A percentile compares a stretch with the other conserved stretches of the same genome.
These are phyloP conservation scores for Schizosaccharomyces pombe DNA, from an alignment of 805 yeast genomes.

Conservation along the genomic window DNA sequence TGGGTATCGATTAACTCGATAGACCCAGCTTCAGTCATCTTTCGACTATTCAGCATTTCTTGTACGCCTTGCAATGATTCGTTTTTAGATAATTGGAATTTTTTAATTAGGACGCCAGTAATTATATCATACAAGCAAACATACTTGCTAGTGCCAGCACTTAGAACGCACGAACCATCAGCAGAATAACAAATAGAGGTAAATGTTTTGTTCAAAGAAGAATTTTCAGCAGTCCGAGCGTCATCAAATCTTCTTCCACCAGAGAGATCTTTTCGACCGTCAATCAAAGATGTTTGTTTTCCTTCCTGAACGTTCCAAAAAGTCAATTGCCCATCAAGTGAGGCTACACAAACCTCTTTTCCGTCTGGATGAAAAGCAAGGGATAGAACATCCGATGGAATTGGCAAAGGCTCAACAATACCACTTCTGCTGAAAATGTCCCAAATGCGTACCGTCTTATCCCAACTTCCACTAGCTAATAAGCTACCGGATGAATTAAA, in stretches of 20 bases:
- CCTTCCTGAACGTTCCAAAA: slow-evolving; percentile 69
- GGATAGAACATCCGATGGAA: slow-evolving; percentile 60
- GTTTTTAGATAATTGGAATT: slow-evolving; percentile 68
- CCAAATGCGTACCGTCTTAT: slow-evolving; percentile 83
- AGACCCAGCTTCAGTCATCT: slow-evolving; percentile 74
- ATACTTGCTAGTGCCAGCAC: slow-evolving; percentile 82
- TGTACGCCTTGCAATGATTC: slow-evolving; percentile 80
- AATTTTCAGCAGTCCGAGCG: slow-evolving; percentile 54
- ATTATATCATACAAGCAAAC: slow-evolving; percentile 77
- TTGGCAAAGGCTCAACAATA: slow-evolving; percentile 73
- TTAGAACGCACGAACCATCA: slow-evolving; percentile 70
- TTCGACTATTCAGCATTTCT: slow-evolving; percentile 51
- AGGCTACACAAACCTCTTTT: slow-evolving; percentile 67
- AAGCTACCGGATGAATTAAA: slow-evolving; percentile 59
- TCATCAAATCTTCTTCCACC: slow-evolving; percentile 69
- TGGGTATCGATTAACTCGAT: slow-evolving; percentile 56
- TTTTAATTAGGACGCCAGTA: slow-evolving; percentile 61
- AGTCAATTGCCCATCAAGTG: slow-evolving; percentile 68
- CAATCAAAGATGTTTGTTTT: slow-evolving; percentile 46
- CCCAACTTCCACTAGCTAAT: slow-evolving; percentile 90
- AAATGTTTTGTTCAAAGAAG: slow-evolving; percentile 66
- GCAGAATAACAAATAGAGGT: slow-evolving; percentile 62
- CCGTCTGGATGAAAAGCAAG: slow-evolving; percentile 79
- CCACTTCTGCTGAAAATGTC: slow-evolving; percentile 69
- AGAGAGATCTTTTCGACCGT: slow-evolving; percentile 65